Evolutionary conservation across 208 protist species (phyloP).

Genomic region (Leishmania lainsoni): DNA sequence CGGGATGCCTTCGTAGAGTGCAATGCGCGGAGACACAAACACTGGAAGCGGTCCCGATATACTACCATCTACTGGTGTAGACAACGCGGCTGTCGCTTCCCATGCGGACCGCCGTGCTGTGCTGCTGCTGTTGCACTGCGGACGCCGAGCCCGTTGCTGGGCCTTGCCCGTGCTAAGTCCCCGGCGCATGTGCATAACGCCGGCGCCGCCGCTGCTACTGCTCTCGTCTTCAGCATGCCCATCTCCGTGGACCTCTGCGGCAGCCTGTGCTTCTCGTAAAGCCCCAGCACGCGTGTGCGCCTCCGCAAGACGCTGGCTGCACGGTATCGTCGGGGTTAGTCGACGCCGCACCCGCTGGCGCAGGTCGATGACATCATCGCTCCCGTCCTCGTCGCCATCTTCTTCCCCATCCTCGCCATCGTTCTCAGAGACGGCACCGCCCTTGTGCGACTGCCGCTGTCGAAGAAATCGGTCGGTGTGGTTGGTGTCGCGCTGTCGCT

Average conservation of each 20-base stretch:
- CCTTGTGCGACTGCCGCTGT: constrained; percentile 1
- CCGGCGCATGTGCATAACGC: neutral
- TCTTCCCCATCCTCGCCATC: constrained; percentile 4
- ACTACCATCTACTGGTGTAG: neutral
- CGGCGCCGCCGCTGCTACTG: neutral
- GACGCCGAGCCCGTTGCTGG: neutral
- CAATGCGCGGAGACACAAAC: constrained; percentile 21
- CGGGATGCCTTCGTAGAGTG: constrained; percentile 17
- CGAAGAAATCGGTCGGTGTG: neutral
- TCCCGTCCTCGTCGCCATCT: constrained; percentile 8
- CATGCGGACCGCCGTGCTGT: constrained; percentile 3
- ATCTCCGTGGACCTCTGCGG: constrained; percentile 3
- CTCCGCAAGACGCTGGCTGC: constrained; percentile 43
- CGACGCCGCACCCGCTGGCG: constrained; percentile 42
- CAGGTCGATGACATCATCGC: constrained; percentile 19
- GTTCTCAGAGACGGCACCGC: constrained; percentile 1
- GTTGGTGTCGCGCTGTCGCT: neutral
- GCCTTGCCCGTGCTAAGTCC: constrained; percentile 12
- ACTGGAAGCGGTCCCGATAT: neutral
- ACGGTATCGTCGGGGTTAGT: constrained; percentile 56
- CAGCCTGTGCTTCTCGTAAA: constrained; percentile 28
- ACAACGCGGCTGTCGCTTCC: neutral
- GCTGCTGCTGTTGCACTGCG: neutral
- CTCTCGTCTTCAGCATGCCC: neutral
- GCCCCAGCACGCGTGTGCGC: constrained; percentile 48